phyloP scores from a whole-genome alignment of 352 stramenopile species.

The Phytophthora hybrid region DNA sequence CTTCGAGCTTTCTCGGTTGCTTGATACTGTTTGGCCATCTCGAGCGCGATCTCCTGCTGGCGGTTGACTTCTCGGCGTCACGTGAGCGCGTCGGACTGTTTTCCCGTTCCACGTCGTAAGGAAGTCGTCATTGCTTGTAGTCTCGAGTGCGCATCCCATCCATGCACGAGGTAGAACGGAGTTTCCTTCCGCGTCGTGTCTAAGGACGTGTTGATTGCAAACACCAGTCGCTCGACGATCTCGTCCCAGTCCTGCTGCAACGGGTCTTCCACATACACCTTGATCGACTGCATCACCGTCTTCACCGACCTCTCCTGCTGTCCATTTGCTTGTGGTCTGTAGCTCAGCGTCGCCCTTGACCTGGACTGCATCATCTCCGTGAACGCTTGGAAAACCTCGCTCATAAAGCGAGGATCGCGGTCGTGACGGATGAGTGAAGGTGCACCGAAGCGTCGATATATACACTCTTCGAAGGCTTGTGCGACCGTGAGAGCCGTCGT shows the following conservation, averaged over 20 bases:
- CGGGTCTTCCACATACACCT: conserved; percentile 12
- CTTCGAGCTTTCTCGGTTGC: conserved; percentile 4
- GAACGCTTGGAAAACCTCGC: conserved; percentile 22
- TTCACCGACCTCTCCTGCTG: conserved; percentile 19
- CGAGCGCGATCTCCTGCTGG: background rate
- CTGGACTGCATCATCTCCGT: conserved; percentile 11
- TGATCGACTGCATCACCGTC: conserved; percentile 8
- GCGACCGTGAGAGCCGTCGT: conserved; percentile 14
- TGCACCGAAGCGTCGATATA: conserved; percentile 18
- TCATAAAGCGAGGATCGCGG: conserved; percentile 25
- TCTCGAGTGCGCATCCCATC: background rate
- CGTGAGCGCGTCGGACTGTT: background rate
- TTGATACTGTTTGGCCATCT: conserved; percentile 13
- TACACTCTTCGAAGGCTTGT: conserved; percentile 14
- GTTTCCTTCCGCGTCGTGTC: background rate
- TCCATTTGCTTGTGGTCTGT: conserved; percentile 24
- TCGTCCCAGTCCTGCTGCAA: conserved; percentile 21
- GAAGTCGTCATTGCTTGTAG: background rate
- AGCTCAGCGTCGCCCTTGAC: conserved; percentile 13
- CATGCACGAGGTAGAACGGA: background rate
- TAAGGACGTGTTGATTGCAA: background rate
- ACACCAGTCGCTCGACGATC: conserved; percentile 9
- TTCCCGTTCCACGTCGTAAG: background rate
- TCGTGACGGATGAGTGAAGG: conserved; percentile 17
- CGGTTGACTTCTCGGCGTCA: background rate